Conservation (phyloP, 2,329 filamentous ascomycete genomes). For the Camptophora hylomeconis region DNA sequence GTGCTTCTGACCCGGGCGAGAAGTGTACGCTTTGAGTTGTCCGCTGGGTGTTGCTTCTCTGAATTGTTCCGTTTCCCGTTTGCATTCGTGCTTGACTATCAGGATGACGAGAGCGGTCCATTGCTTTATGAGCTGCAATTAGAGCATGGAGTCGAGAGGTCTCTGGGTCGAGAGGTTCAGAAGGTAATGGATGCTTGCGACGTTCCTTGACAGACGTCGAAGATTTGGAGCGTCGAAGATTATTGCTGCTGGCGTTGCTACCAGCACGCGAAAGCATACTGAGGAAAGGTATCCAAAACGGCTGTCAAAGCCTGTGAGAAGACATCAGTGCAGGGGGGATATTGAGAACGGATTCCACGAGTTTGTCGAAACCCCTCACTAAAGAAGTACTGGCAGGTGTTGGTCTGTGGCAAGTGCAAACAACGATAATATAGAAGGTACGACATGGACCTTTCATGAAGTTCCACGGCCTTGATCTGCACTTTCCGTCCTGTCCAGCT, state of each 20-base stretch:
- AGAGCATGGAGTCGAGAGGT: conserved; percentile 24
- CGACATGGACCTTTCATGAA: not conserved
- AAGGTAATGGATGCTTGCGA: conserved; percentile 14
- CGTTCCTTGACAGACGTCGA: conserved; percentile 24
- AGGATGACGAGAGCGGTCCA: conserved; percentile 27
- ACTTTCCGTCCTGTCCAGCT: conserved; percentile 1
- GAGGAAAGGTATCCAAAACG: conserved; percentile 8
- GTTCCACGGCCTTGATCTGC: not conserved
- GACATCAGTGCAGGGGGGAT: too few relatives aligned
- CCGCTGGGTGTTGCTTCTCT: too few relatives aligned
- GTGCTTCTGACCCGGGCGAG: too few relatives aligned
- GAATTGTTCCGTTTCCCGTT: too few relatives aligned
- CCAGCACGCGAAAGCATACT: conserved; percentile 20
- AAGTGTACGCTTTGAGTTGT: too few relatives aligned
- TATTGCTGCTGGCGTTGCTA: conserved; percentile 19
- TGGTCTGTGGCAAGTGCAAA: not conserved
- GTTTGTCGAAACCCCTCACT: not conserved
- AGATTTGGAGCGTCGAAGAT: conserved; percentile 27
- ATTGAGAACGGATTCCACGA: too few relatives aligned
- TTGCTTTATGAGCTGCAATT: conserved; percentile 30
- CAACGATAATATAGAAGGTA: not conserved
- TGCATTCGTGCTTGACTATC: too few relatives aligned
- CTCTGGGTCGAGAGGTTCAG: conserved; percentile 21
- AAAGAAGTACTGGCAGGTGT: not conserved
- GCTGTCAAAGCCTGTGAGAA: not conserved